phyloP scores from a whole-genome alignment of 73 alveolate species.

The Vitrella brassicaformis region DNA sequence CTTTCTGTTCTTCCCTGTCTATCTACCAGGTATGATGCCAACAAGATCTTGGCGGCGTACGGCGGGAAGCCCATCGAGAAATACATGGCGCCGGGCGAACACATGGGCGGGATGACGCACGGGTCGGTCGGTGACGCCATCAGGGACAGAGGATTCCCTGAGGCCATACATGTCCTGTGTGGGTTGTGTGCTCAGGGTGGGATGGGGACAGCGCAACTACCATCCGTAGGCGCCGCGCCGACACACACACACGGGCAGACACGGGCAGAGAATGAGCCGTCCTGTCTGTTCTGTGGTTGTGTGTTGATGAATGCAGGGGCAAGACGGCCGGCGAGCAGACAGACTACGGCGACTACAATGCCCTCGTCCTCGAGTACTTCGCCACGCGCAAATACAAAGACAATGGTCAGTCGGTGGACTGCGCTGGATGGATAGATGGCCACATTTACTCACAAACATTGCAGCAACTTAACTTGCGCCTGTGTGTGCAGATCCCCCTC shows the following conservation, averaged over 20 bases:
- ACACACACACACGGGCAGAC: slow-evolving; percentile 11
- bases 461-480: background rate
- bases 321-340: slow-evolving; percentile 14
- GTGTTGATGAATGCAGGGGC: background rate
- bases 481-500: background rate
- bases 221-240: too few species aligned
- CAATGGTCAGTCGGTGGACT: slow-evolving; percentile 1
- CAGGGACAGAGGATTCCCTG: too few species aligned
- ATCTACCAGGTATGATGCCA: background rate
- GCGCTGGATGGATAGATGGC: background rate
- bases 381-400: slow-evolving; percentile 3
- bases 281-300: background rate
- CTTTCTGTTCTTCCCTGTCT: too few species aligned
- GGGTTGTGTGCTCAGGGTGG: too few species aligned
- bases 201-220: slow-evolving; percentile 31
- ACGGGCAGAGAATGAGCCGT: background rate
- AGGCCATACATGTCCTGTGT: too few species aligned
- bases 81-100: slow-evolving; percentile 29
- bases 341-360: slow-evolving; percentile 26
- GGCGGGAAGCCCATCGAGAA: slow-evolving; percentile 16
- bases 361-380: slow-evolving; percentile 11
- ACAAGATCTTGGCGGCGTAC: slow-evolving; percentile 1
- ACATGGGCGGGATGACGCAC: slow-evolving; percentile 31
- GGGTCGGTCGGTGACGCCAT: too few species aligned
- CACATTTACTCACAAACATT: background rate